Percentiles rank a stretch among this genome's conserved stretches.
phyloP scores from a whole-genome alignment of 768 basidiomycete species.

The Leccinum truebloodii region DNA sequence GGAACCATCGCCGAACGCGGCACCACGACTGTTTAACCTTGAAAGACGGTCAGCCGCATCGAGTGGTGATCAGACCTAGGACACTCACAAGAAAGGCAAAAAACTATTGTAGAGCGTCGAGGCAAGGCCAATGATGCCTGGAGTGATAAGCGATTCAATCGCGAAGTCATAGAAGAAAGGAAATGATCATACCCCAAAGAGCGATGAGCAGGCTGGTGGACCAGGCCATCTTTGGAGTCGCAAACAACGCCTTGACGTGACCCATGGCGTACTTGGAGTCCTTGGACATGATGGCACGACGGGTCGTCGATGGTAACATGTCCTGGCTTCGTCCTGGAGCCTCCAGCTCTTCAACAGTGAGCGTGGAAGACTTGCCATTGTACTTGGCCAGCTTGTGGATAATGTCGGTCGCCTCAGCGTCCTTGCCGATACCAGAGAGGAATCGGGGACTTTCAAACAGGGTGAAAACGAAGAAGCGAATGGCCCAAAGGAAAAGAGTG shows the following conservation, averaged over 20 bases:
- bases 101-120: conserved; percentile 65
- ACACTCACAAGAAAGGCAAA: conserved; percentile 51
- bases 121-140: conserved; percentile 73
- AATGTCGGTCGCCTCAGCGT: conserved; percentile 50
- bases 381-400: conserved; percentile 51
- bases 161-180: not conserved
- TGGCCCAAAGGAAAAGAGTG: conserved; percentile 51
- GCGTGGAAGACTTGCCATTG: conserved; percentile 44
- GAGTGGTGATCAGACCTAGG: not conserved
- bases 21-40: conserved; percentile 64
- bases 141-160: conserved; percentile 1
- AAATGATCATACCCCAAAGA: conserved; percentile 41
- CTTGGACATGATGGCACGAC: conserved; percentile 37
- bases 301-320: conserved; percentile 15
- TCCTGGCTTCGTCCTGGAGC: conserved; percentile 27
- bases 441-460: conserved; percentile 60
- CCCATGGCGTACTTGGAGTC: conserved; percentile 39
- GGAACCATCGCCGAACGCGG: conserved; percentile 69
- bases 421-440: conserved; percentile 53
- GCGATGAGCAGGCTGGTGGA: conserved; percentile 61
- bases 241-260: conserved; percentile 64
- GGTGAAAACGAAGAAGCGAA: conserved; percentile 54
- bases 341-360: conserved; percentile 48
- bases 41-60: not conserved
- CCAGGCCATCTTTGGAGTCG: conserved; percentile 61